These are phyloP conservation scores for Tricholomella constricta DNA, from an alignment of 768 basidiomycete species.

Conservation along the genomic window DNA sequence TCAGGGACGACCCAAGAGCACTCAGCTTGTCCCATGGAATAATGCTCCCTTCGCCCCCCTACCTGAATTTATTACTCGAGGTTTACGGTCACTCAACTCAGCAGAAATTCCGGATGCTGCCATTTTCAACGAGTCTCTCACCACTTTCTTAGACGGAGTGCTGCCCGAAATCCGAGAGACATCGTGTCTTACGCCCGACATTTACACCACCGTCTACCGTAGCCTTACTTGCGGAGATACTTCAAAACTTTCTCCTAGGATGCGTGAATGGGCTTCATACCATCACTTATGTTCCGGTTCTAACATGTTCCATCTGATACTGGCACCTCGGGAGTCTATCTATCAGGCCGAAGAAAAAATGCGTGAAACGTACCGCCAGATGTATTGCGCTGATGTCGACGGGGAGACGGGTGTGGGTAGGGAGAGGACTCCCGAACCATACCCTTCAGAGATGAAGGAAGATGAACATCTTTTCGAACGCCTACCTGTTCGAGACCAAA, in stretches of 20 bases:
- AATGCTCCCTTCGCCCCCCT: constrained; percentile 62
- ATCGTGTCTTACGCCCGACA: constrained; percentile 54
- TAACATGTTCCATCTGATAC: constrained; percentile 54
- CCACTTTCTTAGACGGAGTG: constrained; percentile 50
- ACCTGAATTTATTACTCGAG: constrained; percentile 54
- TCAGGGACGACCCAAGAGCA: background rate
- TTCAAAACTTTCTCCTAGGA: constrained; percentile 35
- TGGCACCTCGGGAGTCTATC: constrained; percentile 61
- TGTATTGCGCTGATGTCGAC: constrained; percentile 46
- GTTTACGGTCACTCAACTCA: constrained; percentile 53
- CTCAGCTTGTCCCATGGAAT: constrained; percentile 55
- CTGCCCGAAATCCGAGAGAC: constrained; percentile 61
- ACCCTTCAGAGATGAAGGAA: constrained; percentile 6
- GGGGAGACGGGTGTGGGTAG: constrained; percentile 16
- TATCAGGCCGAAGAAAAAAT: constrained; percentile 51
- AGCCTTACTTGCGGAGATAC: constrained; percentile 46
- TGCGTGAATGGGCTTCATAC: constrained; percentile 54
- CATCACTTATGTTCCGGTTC: constrained; percentile 68
- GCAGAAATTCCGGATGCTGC: constrained; percentile 62
- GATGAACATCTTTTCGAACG: constrained; percentile 53
- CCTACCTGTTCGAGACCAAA: constrained; percentile 64
- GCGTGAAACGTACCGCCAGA: constrained; percentile 50
- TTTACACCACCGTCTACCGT: constrained; percentile 53
- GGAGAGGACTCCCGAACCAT: background rate
- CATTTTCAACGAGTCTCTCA: constrained; percentile 52